Percentiles rank a stretch among this genome's conserved stretches.
These are phyloP conservation scores for Salix brachista DNA, from an alignment of 345 rosid species.

Conservation along the genomic window DNA sequence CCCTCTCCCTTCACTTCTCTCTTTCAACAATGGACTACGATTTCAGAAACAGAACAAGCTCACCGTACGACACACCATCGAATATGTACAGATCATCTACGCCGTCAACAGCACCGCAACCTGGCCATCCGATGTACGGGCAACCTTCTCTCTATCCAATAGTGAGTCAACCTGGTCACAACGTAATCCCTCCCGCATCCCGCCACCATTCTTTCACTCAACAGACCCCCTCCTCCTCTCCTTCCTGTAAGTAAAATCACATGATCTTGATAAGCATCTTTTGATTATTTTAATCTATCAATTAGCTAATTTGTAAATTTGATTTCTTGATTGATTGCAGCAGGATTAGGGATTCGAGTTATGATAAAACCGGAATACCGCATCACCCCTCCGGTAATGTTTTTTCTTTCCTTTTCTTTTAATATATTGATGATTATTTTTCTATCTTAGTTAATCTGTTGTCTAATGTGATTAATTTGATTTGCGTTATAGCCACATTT, in stretches of 20 bases:
- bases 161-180: constrained; percentile 51
- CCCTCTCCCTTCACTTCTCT: not conserved
- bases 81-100: constrained; percentile 42
- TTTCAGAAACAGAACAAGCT: constrained; percentile 43
- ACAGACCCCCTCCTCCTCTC: constrained; percentile 33
- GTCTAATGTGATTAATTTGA: not conserved
- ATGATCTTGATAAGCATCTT: too few relatives aligned
- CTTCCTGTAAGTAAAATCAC: constrained; percentile 40
- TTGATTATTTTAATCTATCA: not conserved
- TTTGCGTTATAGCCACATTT: constrained; percentile 57
- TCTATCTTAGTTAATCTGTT: not conserved
- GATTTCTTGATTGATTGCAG: constrained; percentile 30
- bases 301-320: not conserved
- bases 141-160: constrained; percentile 53
- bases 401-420: constrained; percentile 6
- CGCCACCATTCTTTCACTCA: constrained; percentile 41
- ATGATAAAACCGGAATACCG: constrained; percentile 72
- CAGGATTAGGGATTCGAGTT: constrained; percentile 76
- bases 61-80: constrained; percentile 33
- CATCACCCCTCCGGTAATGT: constrained; percentile 67
- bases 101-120: constrained; percentile 33
- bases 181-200: constrained; percentile 35
- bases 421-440: not conserved
- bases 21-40: constrained; percentile 42
- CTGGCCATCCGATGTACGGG: constrained; percentile 50